Evolutionary conservation across 495 filamentous ascomycete genomes (phyloP).

Genomic region (Platismatia glauca): DNA sequence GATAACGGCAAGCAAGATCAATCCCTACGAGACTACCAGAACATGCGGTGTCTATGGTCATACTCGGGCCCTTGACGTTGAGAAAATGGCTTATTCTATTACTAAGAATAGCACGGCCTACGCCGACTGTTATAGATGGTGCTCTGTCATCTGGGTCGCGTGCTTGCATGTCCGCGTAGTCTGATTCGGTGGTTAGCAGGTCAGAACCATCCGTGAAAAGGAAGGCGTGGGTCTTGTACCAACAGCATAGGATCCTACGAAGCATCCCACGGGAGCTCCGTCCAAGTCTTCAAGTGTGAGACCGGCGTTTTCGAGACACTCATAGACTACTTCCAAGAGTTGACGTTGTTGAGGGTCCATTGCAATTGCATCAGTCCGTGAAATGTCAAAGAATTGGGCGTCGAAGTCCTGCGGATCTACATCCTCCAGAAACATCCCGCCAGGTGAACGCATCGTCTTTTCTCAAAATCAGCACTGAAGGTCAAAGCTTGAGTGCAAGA

Average conservation of each 20-base stretch:
- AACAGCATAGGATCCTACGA: slow-evolving; percentile 12
- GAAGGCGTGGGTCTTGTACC: too few species aligned
- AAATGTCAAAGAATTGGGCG: slow-evolving; percentile 35
- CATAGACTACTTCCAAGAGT: slow-evolving; percentile 44
- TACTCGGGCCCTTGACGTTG: slow-evolving; percentile 26
- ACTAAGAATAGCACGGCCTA: slow-evolving; percentile 26
- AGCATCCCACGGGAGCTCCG: slow-evolving; percentile 16
- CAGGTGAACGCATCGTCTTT: slow-evolving; percentile 28
- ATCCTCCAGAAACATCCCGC: slow-evolving; percentile 45
- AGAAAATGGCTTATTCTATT: slow-evolving; percentile 32
- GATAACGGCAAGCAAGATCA: slow-evolving; percentile 19
- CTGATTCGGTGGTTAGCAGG: too few species aligned
- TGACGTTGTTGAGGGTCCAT: slow-evolving; percentile 52
- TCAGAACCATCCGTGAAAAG: too few species aligned
- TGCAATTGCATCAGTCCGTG: slow-evolving; percentile 34
- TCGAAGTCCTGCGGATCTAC: slow-evolving; percentile 29
- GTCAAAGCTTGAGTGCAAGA: too few species aligned
- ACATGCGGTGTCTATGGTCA: slow-evolving; percentile 29
- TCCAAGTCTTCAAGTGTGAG: slow-evolving; percentile 10
- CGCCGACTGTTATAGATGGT: slow-evolving; percentile 21
- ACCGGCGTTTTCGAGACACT: slow-evolving; percentile 31
- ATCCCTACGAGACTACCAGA: slow-evolving; percentile 11
- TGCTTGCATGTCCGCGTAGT: slow-evolving; percentile 26
- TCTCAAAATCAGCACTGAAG: slow-evolving; percentile 12
- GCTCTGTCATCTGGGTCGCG: slow-evolving; percentile 28